Evolutionary conservation across 2,329 filamentous ascomycete genomes (phyloP).

Genomic region (Xylariaceae sp.): DNA sequence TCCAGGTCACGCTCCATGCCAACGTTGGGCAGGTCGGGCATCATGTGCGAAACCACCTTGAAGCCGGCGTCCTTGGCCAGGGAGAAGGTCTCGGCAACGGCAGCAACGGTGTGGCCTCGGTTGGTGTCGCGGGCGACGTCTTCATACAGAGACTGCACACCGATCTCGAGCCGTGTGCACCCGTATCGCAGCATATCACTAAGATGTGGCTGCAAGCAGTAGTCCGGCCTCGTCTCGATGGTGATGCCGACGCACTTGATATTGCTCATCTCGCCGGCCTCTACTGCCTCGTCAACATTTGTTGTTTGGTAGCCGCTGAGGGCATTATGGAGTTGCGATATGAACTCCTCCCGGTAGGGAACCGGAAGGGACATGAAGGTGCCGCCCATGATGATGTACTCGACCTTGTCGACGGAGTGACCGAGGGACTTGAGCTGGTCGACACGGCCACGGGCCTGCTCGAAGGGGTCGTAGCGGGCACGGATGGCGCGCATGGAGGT

Average conservation of each 20-base stretch:
- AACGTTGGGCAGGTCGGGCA: conserved; percentile 96
- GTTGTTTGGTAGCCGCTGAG: conserved; percentile 92
- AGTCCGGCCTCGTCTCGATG: conserved; percentile 95
- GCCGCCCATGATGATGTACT: conserved; percentile 99
- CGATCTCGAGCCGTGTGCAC: conserved; percentile 89
- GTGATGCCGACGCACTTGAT: conserved; percentile 98
- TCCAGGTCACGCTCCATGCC: conserved; percentile 97
- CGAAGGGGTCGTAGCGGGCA: conserved; percentile 94
- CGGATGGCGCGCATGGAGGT: conserved; percentile 98
- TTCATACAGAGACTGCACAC: conserved; percentile 95
- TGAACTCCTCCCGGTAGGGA: conserved; percentile 87
- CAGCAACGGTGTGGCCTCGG: conserved; percentile 88
- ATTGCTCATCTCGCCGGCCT: conserved; percentile 92
- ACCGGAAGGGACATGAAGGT: conserved; percentile 97
- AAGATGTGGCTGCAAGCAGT: conserved; percentile 92
- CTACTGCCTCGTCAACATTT: conserved; percentile 92
- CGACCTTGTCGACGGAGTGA: conserved; percentile 97
- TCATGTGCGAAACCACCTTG: conserved; percentile 99
- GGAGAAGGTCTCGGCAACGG: conserved; percentile 94
- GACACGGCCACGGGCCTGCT: conserved; percentile 91
- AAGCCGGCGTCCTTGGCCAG: conserved; percentile 97
- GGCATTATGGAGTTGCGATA: conserved; percentile 93
- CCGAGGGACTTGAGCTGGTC: conserved; percentile 95
- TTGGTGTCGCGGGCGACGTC: conserved; percentile 98
- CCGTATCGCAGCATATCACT: conserved; percentile 97